Evolutionary conservation across 179 eudicot species (phyloP).

Genomic region (Monotropa hypopitys): DNA sequence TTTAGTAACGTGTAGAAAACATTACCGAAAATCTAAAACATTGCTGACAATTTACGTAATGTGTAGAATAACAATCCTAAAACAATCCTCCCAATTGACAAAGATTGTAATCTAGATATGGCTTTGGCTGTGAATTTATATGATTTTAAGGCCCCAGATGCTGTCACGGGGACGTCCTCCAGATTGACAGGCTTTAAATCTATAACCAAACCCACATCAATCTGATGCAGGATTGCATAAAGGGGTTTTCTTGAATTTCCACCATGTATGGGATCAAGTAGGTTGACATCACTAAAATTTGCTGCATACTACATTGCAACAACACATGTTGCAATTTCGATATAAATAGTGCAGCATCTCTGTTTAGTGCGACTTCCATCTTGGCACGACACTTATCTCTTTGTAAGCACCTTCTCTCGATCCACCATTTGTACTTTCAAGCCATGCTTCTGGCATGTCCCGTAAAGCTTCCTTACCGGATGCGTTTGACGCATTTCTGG

Average conservation of each 20-base stretch:
- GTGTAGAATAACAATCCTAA: too few species aligned
- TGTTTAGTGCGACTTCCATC: slow-evolving; percentile 38
- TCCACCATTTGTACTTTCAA: slow-evolving; percentile 24
- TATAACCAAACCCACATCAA: slow-evolving; percentile 70
- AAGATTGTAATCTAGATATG: slow-evolving; percentile 53
- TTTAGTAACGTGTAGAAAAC: too few species aligned
- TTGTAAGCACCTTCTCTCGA: slow-evolving; percentile 22
- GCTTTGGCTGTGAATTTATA: slow-evolving; percentile 81
- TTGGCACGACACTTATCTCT: slow-evolving; percentile 25
- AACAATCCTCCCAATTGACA: slow-evolving; percentile 62
- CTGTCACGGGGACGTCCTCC: slow-evolving; percentile 48
- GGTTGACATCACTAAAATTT: slow-evolving; percentile 44
- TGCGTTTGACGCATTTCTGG: slow-evolving; percentile 33
- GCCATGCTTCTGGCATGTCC: slow-evolving; percentile 39
- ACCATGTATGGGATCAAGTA: slow-evolving; percentile 68
- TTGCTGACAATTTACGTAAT: too few species aligned
- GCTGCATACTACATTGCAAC: slow-evolving; percentile 62
- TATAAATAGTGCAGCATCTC: too few species aligned
- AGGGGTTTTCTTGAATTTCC: slow-evolving; percentile 52
- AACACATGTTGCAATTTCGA: too few species aligned
- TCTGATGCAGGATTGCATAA: slow-evolving; percentile 65
- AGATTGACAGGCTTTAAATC: slow-evolving; percentile 71
- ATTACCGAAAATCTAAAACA: too few species aligned
- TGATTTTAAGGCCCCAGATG: slow-evolving; percentile 66
- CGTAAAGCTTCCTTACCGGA: slow-evolving; percentile 34